phyloP scores from a whole-genome alignment of 192 early-diverging fungal species.

The Lobosporangium transversale region DNA sequence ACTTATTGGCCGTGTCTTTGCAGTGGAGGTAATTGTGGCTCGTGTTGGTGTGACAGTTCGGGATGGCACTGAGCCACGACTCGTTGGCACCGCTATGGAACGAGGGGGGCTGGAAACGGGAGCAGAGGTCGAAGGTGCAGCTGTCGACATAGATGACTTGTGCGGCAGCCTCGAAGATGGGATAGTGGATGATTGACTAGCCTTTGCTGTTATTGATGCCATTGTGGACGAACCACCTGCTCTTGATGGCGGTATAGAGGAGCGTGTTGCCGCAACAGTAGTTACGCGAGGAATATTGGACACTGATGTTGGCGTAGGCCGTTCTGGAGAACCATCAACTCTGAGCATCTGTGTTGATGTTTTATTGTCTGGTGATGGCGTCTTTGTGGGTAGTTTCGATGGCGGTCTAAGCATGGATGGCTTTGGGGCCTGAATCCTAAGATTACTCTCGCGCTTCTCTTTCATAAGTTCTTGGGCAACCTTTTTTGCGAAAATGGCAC shows the following conservation, averaged over 20 bases:
- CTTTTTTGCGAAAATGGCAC: conserved; percentile 36
- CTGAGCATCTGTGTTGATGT: conserved; percentile 16
- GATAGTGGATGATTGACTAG: not conserved
- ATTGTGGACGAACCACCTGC: not conserved
- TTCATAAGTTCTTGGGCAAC: conserved; percentile 31
- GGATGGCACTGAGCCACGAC: not conserved
- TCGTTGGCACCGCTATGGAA: not conserved
- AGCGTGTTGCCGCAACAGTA: not conserved
- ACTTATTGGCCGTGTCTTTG: not conserved
- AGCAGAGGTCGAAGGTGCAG: not conserved
- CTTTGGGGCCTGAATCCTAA: not conserved
- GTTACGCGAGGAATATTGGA: conserved; percentile 5
- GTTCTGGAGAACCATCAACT: conserved; percentile 11
- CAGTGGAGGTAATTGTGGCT: not conserved
- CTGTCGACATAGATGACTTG: conserved; percentile 1
- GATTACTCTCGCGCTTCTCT: conserved; percentile 20
- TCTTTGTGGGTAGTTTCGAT: conserved; percentile 7
- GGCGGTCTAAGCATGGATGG: conserved; percentile 29
- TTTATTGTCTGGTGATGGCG: not conserved
- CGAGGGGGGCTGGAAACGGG: conserved; percentile 11
- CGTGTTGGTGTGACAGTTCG: conserved; percentile 11
- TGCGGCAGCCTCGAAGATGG: conserved; percentile 4
- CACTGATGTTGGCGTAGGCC: conserved; percentile 2
- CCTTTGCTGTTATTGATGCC: too few species aligned
- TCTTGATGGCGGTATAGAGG: not conserved